Evolutionary conservation across 768 basidiomycete genomes (phyloP).

Genomic region (Jaapia argillacea): DNA sequence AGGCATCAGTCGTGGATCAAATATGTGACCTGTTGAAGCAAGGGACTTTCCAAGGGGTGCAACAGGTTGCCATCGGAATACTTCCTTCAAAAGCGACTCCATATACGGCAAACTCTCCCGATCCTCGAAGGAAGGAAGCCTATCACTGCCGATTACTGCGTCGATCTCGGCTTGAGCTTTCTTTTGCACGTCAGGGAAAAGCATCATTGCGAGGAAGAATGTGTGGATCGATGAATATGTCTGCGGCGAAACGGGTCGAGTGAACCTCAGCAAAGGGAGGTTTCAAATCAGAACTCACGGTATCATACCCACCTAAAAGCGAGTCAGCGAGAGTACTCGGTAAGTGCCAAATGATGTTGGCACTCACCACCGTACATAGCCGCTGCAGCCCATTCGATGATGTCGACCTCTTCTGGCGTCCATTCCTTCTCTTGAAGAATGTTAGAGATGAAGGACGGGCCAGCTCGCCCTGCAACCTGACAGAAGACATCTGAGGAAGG

Average conservation of each 20-base stretch:
- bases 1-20: not conserved
- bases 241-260: not conserved
- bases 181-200: constrained; percentile 7
- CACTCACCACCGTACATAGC: constrained; percentile 11
- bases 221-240: constrained; percentile 3
- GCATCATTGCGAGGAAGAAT: constrained; percentile 9
- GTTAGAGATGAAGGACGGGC: constrained; percentile 9
- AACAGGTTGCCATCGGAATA: constrained; percentile 9
- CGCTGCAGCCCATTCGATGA: constrained; percentile 12
- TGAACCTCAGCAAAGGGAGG: not conserved
- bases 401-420: constrained; percentile 3
- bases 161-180: constrained; percentile 10
- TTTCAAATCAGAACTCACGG: not conserved
- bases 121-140: constrained; percentile 13
- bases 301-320: constrained; percentile 1
- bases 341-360: not conserved
- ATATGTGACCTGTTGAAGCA: constrained; percentile 25
- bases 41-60: constrained; percentile 6
- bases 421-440: constrained; percentile 4
- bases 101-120: constrained; percentile 11
- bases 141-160: constrained; percentile 8
- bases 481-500: not conserved
- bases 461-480: constrained; percentile 10
- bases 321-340: not conserved
- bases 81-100: constrained; percentile 12